Base-by-base conservation (phyloP, 2,329 filamentous ascomycete species). In the Camptophora hylomeconis region DNA sequence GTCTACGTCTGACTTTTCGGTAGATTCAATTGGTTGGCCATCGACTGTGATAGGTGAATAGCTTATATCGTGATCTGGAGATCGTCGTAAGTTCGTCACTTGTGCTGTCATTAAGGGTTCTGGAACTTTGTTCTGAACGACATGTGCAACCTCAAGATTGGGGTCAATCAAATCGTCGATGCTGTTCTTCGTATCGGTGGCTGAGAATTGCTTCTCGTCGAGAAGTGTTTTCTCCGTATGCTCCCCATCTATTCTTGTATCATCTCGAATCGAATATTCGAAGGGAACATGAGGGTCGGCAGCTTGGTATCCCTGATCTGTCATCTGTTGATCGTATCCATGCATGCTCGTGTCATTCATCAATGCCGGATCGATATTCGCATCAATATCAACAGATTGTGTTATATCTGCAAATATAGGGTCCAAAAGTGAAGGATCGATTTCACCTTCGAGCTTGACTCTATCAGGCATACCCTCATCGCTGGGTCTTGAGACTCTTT, bases 401-500 rank as follows among this genome's bases (percentile, higher is more conserved):
- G 32, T 26, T 24, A 17, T 17, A 12, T 31, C 28, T 7, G 34
- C 31, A 18, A 21, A 36, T 15, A 29, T 15, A 15, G 32, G 21
- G 9, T 32, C 21, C 6, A 13, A 20, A 18, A 21, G 33, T 15
- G 29, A 15, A 15, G 32, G 21, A 9, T 32, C 21, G 14, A 12
- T 26, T 10, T 32, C 27, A 17, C 21, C 22, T 9, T 36, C 35
- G 13, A 24, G 21, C 12, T 26, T 26, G 21, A 52, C 50, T 33
- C 51, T 48, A 40, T 54, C 57, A 17, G 44, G 41, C 31, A 49
- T 51, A 28, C 41, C 47, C 14, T 60, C 58, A 17, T 59, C 64
- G 30, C 54, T 57, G 4, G 52, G 48, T 21, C 58, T 52, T 19
- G 38, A 30, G 3, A 66, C 60, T 35, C 68, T 64, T 48, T 72